These are phyloP conservation scores for Bacterosira constricta DNA, from an alignment of 108 stramenopile species.

Conservation along the genomic window DNA sequence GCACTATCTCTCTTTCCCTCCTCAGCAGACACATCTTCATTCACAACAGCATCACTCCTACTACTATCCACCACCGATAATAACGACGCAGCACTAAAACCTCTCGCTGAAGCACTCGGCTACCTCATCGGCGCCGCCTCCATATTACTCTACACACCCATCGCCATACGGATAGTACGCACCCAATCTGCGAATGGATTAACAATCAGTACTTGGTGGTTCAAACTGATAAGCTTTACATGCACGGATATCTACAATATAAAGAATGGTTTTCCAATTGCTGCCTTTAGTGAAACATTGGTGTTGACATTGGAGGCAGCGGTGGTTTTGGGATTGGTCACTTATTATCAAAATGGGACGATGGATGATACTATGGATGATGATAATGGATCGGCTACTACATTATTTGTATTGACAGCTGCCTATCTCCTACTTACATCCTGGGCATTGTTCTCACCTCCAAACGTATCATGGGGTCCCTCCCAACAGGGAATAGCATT, in stretches of 20 bases:
- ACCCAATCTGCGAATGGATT: conserved; percentile 52
- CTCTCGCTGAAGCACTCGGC: conserved; percentile 48
- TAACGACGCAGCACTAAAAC: neutral
- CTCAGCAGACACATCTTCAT: too few species aligned
- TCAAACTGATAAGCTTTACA: conserved; percentile 43
- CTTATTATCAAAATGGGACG: conserved; percentile 36
- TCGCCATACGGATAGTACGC: conserved; percentile 42
- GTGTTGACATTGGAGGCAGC: conserved; percentile 50
- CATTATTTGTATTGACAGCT: neutral
- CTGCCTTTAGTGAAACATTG: conserved; percentile 53
- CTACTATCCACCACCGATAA: too few species aligned
- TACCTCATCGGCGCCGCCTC: conserved; percentile 59
- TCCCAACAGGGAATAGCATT: conserved; percentile 22
- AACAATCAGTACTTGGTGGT: conserved; percentile 53
- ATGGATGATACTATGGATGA: neutral
- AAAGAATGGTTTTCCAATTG: conserved; percentile 37
- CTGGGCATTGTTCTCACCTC: conserved; percentile 12
- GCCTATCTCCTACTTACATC: neutral
- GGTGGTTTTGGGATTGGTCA: conserved; percentile 39
- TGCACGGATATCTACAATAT: conserved; percentile 47
- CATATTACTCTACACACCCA: conserved; percentile 61
- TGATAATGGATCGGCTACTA: too few species aligned
- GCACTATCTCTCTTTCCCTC: too few species aligned
- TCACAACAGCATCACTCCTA: too few species aligned
- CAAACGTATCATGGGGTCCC: conserved; percentile 13